Evolutionary conservation across 345 rosid genomes (phyloP).

Genomic region (Eucalyptus sp.): DNA sequence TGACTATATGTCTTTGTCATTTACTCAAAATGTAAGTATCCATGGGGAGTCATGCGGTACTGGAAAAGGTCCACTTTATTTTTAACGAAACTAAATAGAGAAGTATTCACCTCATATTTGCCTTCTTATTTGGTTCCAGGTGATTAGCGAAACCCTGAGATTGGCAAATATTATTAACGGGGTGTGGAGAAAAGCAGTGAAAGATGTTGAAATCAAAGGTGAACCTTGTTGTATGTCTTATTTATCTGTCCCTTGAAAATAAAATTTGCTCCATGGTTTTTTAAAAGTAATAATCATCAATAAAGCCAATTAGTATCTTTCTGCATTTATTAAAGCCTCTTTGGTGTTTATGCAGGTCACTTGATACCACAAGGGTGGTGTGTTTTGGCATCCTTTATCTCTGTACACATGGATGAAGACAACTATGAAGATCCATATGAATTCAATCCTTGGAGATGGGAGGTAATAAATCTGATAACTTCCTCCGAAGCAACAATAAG

Average conservation of each 20-base stretch:
- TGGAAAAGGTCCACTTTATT: background rate
- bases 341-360: conserved; percentile 42
- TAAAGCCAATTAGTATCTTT: background rate
- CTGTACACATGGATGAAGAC: conserved; percentile 90
- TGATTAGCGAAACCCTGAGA: conserved; percentile 88
- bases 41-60: background rate
- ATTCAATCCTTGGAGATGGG: conserved; percentile 99
- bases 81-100: background rate
- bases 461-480: conserved; percentile 16
- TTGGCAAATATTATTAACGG: conserved; percentile 83
- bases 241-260: background rate
- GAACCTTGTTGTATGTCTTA: background rate
- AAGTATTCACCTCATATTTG: background rate
- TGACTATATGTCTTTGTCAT: conserved; percentile 73
- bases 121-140: conserved; percentile 15
- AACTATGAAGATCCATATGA: conserved; percentile 59
- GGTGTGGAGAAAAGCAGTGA: conserved; percentile 89
- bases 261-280: background rate
- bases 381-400: conserved; percentile 67
- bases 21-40: conserved; percentile 79
- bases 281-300: background rate
- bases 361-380: conserved; percentile 96
- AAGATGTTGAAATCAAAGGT: conserved; percentile 87
- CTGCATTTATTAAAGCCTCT: background rate
- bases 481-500: background rate